These are phyloP conservation scores for Lasiosphaeriaceae sp. DNA, from an alignment of 495 filamentous ascomycete species.

Conservation along the genomic window DNA sequence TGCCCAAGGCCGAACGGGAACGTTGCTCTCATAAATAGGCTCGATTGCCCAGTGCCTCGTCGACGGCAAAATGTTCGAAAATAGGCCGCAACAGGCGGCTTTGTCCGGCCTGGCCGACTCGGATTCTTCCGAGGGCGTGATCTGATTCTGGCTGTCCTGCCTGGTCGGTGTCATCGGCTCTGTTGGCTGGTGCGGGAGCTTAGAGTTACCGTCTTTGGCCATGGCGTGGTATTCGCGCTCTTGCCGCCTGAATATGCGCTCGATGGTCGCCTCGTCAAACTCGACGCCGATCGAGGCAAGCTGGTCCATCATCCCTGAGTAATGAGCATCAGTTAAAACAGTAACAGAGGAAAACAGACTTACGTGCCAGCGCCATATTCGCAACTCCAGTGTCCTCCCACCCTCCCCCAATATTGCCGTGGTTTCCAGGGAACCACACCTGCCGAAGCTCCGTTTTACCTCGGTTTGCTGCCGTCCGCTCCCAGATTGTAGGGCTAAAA, in stretches of 20 bases:
- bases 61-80: conserved; percentile 10
- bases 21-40: conserved; percentile 44
- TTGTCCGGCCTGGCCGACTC: conserved; percentile 3
- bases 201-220: conserved; percentile 11
- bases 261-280: conserved; percentile 49
- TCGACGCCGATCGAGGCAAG: conserved; percentile 58
- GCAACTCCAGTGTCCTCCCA: conserved; percentile 45
- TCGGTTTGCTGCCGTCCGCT: conserved; percentile 31
- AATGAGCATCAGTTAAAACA: not conserved
- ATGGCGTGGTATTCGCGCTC: conserved; percentile 40
- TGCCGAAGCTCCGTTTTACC: conserved; percentile 55
- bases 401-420: conserved; percentile 63
- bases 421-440: conserved; percentile 70
- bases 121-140: not conserved
- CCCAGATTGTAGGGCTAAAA: conserved; percentile 65
- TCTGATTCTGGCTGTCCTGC: too few relatives aligned
- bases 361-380: conserved; percentile 63
- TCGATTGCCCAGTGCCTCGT: conserved; percentile 40
- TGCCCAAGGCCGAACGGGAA: conserved; percentile 53
- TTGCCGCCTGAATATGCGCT: conserved; percentile 45
- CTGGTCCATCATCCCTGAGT: conserved; percentile 61
- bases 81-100: conserved; percentile 5
- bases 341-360: conserved; percentile 18
- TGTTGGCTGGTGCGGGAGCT: conserved; percentile 10
- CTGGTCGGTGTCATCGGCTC: not conserved